Evolutionary conservation across 176 grass and related monocot species (phyloP).

Genomic region (Cenchrus americanus): DNA sequence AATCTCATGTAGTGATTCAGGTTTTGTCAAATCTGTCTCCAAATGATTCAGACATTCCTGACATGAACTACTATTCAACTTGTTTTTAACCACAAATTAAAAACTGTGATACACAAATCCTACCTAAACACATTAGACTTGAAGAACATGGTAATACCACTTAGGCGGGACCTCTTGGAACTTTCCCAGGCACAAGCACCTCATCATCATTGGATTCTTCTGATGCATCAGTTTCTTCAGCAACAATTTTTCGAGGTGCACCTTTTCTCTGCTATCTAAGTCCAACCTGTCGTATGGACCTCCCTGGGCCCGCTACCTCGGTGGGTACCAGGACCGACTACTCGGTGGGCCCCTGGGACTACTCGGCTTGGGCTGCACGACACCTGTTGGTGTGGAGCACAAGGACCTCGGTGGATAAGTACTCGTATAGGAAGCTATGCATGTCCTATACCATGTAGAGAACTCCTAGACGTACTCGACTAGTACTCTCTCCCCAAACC

Average conservation of each 20-base stretch:
- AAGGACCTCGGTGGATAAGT: too few species aligned
- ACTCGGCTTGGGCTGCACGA: too few species aligned
- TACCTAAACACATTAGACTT: conserved; percentile 8
- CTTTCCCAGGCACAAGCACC: conserved; percentile 25
- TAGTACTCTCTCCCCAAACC: too few species aligned
- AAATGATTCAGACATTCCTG: conserved; percentile 29
- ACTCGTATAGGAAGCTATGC: too few species aligned
- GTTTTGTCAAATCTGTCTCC: not conserved
- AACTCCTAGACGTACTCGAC: too few species aligned
- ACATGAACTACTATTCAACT: not conserved
- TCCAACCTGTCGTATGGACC: too few species aligned
- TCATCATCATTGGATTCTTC: conserved; percentile 44
- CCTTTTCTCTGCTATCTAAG: conserved; percentile 31
- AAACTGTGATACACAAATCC: conserved; percentile 10
- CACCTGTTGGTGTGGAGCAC: too few species aligned
- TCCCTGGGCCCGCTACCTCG: too few species aligned
- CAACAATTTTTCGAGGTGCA: conserved; percentile 28
- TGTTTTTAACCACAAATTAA: not conserved
- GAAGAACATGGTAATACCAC: conserved; percentile 10
- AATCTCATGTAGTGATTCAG: conserved; percentile 2
- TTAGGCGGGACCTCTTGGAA: conserved; percentile 30
- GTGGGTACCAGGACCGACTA: too few species aligned
- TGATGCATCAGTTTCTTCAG: conserved; percentile 7
- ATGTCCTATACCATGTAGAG: too few species aligned
- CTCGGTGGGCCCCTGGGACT: too few species aligned